A percentile compares a stretch with the other conserved stretches of the same genome.
These are phyloP conservation scores for Arabis hirsuta DNA, from an alignment of 345 rosid species.

Conservation along the genomic window DNA sequence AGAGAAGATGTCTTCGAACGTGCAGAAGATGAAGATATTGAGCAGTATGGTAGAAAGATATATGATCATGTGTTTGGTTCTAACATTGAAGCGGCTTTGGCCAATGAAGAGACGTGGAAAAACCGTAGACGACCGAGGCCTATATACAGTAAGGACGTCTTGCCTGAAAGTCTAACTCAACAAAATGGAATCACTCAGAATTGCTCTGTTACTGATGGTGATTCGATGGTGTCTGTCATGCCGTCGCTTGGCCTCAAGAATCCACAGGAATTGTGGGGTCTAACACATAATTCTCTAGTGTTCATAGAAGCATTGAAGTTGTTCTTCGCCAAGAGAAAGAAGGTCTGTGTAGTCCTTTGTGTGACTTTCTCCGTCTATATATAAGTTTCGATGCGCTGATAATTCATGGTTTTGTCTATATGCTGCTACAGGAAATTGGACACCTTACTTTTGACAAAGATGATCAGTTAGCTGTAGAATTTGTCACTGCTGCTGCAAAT, in stretches of 20 bases:
- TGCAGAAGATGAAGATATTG: conserved; percentile 71
- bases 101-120: conserved; percentile 98
- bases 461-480: conserved; percentile 97
- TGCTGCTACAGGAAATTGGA: conserved; percentile 74
- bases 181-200: conserved; percentile 69
- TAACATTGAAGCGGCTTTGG: conserved; percentile 87
- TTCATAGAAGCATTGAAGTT: conserved; percentile 81
- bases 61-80: conserved; percentile 97
- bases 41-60: conserved; percentile 88
- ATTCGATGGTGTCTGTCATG: conserved; percentile 70
- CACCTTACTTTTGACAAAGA: conserved; percentile 94
- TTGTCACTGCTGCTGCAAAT: conserved; percentile 99
- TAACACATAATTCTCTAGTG: conserved; percentile 76
- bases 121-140: conserved; percentile 80
- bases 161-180: conserved; percentile 55
- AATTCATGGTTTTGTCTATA: conserved; percentile 17
- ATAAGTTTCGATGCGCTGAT: neutral
- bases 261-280: conserved; percentile 97
- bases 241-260: conserved; percentile 83
- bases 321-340: conserved; percentile 71
- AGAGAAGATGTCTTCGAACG: conserved; percentile 73
- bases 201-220: conserved; percentile 47
- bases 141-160: conserved; percentile 67
- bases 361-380: conserved; percentile 20
- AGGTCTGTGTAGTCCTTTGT: conserved; percentile 53